These are phyloP conservation scores for Luffa aegyptiaca DNA, from an alignment of 306 rosid genomes.

Conservation along the genomic window DNA sequence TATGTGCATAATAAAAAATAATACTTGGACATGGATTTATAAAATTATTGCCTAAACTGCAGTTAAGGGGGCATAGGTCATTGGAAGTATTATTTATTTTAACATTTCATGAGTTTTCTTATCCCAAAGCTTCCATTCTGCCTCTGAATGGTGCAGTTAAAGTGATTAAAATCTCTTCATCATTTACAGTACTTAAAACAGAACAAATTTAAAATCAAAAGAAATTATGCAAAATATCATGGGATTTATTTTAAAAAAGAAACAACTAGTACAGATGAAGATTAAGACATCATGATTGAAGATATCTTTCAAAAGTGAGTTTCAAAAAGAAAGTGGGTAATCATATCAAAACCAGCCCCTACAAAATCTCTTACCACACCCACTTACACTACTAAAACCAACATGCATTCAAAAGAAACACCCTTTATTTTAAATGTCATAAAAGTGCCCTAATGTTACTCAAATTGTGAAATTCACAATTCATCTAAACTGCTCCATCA, in stretches of 20 bases:
- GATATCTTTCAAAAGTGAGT: not conserved
- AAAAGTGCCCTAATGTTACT: not conserved
- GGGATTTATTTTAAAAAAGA: not conserved
- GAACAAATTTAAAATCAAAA: not conserved
- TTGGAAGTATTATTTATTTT: not conserved
- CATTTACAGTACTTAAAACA: not conserved
- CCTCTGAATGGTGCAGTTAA: not conserved
- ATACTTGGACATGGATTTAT: not conserved
- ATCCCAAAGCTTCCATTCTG: not conserved
- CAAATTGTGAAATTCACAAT: not conserved
- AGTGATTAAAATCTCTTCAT: not conserved
- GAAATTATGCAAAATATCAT: not conserved
- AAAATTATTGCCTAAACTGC: not conserved
- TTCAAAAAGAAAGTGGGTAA: not conserved
- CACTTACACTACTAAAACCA: not conserved
- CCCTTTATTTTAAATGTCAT: not conserved
- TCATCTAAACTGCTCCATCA: not conserved
- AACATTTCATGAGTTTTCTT: not conserved
- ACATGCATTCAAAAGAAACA: not conserved
- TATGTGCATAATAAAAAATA: not conserved
- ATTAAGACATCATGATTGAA: not conserved
- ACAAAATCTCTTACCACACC: not conserved
- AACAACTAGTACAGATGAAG: not conserved
- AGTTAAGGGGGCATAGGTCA: not conserved
- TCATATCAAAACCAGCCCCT: not conserved